A percentile compares a stretch with the other conserved stretches of the same genome.
Conservation (phyloP, 2,329 filamentous ascomycete genomes). For the Bertia moriformis region DNA sequence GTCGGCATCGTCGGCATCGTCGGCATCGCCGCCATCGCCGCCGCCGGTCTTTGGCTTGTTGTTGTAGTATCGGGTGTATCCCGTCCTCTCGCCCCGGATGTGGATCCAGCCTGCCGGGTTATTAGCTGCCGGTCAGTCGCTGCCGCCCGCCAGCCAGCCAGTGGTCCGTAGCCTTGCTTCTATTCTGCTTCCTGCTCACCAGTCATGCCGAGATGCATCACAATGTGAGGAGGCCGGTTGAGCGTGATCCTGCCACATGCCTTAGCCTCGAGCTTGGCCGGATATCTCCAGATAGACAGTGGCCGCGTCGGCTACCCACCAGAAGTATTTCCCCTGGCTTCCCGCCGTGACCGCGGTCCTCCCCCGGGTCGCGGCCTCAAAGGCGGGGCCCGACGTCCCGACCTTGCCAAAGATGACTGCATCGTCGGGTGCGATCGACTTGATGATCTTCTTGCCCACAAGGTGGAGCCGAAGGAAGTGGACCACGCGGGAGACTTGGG, state of each 20-base stretch:
- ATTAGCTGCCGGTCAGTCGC: too few species aligned
- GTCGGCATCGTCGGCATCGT: constrained; percentile 36
- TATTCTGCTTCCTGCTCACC: constrained; percentile 22
- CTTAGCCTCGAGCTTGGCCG: constrained; percentile 12
- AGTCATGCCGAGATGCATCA: constrained; percentile 76
- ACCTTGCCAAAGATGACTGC: constrained; percentile 80
- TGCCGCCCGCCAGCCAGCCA: too few species aligned
- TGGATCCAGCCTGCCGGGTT: too few species aligned
- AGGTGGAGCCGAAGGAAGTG: constrained; percentile 71
- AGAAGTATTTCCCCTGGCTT: constrained; percentile 95
- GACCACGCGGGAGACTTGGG: constrained; percentile 74
- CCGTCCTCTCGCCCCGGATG: constrained; percentile 63
- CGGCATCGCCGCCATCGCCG: constrained; percentile 18
- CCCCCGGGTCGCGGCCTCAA: constrained; percentile 59
- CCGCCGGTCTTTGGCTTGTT: constrained; percentile 31
- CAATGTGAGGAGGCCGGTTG: constrained; percentile 66
- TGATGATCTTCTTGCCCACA: constrained; percentile 66
- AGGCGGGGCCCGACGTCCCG: constrained; percentile 62
- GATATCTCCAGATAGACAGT: constrained; percentile 4
- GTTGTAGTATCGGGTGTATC: constrained; percentile 72
- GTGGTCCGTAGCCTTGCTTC: constrained; percentile 67
- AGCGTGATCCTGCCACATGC: constrained; percentile 30
- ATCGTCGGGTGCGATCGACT: constrained; percentile 63
- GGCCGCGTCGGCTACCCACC: constrained; percentile 24
- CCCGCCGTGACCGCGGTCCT: constrained; percentile 59